These are phyloP conservation scores for Phylloporus scabripes DNA, from an alignment of 768 basidiomycete genomes.

Conservation along the genomic window DNA sequence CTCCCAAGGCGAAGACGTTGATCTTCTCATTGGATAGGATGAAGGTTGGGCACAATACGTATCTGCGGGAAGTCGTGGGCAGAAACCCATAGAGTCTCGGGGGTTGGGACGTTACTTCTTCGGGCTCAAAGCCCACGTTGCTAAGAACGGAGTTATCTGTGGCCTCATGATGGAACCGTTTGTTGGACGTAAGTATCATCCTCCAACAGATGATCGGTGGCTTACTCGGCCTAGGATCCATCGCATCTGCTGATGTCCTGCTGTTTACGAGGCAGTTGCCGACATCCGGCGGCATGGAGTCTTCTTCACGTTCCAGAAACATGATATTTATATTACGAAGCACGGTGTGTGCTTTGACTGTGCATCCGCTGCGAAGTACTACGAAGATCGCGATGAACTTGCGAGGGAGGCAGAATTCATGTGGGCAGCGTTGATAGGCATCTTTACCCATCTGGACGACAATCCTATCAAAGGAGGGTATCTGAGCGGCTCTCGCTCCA, in stretches of 20 bases:
- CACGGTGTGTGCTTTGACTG: slow-evolving; percentile 25
- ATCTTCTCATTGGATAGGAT: slow-evolving; percentile 24
- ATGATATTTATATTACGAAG: slow-evolving; percentile 28
- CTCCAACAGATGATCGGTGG: neutral
- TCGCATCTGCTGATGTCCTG: slow-evolving; percentile 22
- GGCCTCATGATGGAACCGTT: slow-evolving; percentile 29
- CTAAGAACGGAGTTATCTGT: slow-evolving; percentile 25
- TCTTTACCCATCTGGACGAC: slow-evolving; percentile 15
- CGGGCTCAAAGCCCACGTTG: slow-evolving; percentile 26
- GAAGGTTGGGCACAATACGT: slow-evolving; percentile 22
- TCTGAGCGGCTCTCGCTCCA: slow-evolving; percentile 3
- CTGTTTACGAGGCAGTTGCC: slow-evolving; percentile 27
- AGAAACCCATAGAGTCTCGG: slow-evolving; percentile 27
- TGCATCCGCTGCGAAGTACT: slow-evolving; percentile 14
- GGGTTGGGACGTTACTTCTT: slow-evolving; percentile 27
- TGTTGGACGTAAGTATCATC: slow-evolving; percentile 22
- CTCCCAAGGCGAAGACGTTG: slow-evolving; percentile 23
- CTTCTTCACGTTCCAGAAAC: slow-evolving; percentile 12
- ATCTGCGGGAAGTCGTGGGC: slow-evolving; percentile 25
- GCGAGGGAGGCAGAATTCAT: slow-evolving; percentile 14
- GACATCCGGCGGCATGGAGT: slow-evolving; percentile 30
- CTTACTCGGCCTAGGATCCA: slow-evolving; percentile 16
- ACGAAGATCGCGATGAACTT: slow-evolving; percentile 23
- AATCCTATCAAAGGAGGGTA: neutral
- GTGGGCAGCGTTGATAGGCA: slow-evolving; percentile 18